These are phyloP conservation scores for Marasmius fiardii DNA, from an alignment of 1,284 basidiomycete genomes.

Conservation along the genomic window DNA sequence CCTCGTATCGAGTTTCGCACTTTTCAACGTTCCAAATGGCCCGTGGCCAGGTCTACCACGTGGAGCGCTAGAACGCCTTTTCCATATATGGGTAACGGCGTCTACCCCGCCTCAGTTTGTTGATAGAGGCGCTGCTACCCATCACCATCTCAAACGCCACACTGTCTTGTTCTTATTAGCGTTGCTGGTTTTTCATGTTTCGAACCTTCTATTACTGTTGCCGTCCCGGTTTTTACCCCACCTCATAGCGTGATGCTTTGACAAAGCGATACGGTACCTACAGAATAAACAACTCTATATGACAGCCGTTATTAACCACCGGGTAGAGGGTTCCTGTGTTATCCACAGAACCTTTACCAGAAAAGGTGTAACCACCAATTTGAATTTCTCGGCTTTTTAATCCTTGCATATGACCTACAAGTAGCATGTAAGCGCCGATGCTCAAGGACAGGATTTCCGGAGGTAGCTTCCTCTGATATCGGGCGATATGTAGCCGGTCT, in stretches of 20 bases:
- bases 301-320: no score
- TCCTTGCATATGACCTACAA: neutral
- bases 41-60: neutral
- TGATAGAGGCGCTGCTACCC: neutral
- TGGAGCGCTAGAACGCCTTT: neutral
- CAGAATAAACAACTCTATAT: neutral
- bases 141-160: neutral
- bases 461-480: neutral
- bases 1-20: neutral
- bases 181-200: no score
- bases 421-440: neutral
- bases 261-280: constrained; percentile 1
- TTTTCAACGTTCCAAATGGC: neutral
- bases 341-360: no score
- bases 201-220: no score
- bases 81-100: neutral
- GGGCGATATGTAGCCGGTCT: neutral
- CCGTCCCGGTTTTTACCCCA: no score
- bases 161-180: neutral
- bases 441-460: neutral
- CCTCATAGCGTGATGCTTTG: neutral
- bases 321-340: no score
- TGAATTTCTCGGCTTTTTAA: no score
- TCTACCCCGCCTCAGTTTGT: neutral
- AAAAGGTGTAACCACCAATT: no score